Evolutionary conservation across 2,329 filamentous ascomycete species (phyloP).

Genomic region (Pseudogymnoascus sp.): DNA sequence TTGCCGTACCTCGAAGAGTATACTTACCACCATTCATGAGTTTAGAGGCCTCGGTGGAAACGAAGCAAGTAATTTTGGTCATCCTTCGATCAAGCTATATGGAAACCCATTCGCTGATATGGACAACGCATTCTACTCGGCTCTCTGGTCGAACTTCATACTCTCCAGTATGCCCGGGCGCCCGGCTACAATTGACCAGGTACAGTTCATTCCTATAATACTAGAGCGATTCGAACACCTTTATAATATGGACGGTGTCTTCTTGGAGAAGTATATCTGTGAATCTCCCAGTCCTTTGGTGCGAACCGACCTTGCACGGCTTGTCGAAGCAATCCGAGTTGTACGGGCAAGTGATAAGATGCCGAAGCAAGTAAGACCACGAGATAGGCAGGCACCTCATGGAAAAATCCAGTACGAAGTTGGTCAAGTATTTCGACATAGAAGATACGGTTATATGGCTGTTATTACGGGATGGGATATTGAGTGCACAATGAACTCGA

Average conservation of each 20-base stretch:
- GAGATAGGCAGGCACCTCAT: conserved; percentile 19
- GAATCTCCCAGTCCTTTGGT: conserved; percentile 4
- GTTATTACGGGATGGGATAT: conserved; percentile 78
- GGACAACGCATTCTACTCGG: conserved; percentile 33
- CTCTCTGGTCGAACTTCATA: conserved; percentile 33
- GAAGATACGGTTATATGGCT: conserved; percentile 69
- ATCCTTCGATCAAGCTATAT: conserved; percentile 29
- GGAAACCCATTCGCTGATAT: conserved; percentile 29
- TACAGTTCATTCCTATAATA: conserved; percentile 30
- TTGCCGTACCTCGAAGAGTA: conserved; percentile 71
- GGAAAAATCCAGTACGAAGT: conserved; percentile 57
- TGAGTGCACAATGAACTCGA: conserved; percentile 47
- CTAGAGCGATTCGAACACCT: conserved; percentile 30
- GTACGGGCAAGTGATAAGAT: conserved; percentile 51
- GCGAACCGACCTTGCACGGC: conserved; percentile 23
- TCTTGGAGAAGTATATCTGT: conserved; percentile 32
- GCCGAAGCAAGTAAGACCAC: conserved; percentile 38
- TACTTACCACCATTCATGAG: conserved; percentile 62
- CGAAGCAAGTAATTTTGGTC: conserved; percentile 24
- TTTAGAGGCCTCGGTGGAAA: conserved; percentile 29
- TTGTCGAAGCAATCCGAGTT: conserved; percentile 46
- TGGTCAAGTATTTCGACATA: conserved; percentile 80
- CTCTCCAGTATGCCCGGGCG: conserved; percentile 23
- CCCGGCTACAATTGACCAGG: conserved; percentile 20
- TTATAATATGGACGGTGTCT: conserved; percentile 32